These are phyloP conservation scores for Cyclocybe aegerita DNA, from an alignment of 768 basidiomycete species.

Conservation along the genomic window DNA sequence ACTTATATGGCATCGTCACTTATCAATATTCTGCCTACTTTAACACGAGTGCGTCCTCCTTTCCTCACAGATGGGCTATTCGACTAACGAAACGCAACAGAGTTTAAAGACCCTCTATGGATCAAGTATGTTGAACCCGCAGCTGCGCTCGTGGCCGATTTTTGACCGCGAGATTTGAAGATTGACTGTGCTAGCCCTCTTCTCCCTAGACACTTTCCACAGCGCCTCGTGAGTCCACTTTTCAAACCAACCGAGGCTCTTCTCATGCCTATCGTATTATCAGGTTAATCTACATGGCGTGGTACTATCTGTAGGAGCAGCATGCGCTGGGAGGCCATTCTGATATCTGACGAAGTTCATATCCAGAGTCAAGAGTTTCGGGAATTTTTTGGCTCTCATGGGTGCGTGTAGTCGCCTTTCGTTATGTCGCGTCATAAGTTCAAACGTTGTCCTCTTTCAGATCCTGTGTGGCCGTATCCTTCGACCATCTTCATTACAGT, in stretches of 20 bases:
- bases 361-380: conserved; percentile 19
- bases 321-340: background rate
- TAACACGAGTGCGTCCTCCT: conserved; percentile 9
- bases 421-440: background rate
- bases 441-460: conserved; percentile 19
- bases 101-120: conserved; percentile 34
- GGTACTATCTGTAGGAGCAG: conserved; percentile 12
- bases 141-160: background rate
- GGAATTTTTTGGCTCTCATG: conserved; percentile 10
- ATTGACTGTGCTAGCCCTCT: conserved; percentile 26
- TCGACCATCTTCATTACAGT: conserved; percentile 45
- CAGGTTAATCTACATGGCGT: conserved; percentile 15
- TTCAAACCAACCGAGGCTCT: background rate
- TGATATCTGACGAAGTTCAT: background rate
- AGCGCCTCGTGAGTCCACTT: conserved; percentile 27
- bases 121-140: conserved; percentile 23
- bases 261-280: background rate
- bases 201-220: conserved; percentile 33
- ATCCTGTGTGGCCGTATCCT: conserved; percentile 43
- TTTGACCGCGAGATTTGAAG: conserved; percentile 11
- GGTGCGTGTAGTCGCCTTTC: conserved; percentile 9
- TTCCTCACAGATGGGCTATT: background rate
- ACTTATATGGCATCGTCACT: conserved; percentile 21
- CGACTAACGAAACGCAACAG: conserved; percentile 10
- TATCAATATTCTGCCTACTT: conserved; percentile 18